These are phyloP conservation scores for Graphilbum sp. DNA, from an alignment of 2,329 filamentous ascomycete genomes.

Conservation along the genomic window DNA sequence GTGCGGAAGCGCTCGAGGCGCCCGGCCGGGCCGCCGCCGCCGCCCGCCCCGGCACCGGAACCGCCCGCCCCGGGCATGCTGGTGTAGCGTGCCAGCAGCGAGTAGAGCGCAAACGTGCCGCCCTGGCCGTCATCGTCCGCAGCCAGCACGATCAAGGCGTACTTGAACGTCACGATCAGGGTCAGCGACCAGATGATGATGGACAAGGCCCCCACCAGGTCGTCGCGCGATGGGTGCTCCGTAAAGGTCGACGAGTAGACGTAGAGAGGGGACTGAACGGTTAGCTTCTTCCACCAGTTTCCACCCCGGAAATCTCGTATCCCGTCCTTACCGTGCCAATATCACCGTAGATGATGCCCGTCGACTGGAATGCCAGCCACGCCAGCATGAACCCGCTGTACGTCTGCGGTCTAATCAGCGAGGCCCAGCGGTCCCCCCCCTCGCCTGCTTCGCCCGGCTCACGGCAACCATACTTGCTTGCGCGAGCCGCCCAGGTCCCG, in stretches of 20 bases:
- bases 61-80: slow-evolving; percentile 30
- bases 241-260: slow-evolving; percentile 54
- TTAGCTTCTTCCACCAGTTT: background rate
- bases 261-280: slow-evolving; percentile 36
- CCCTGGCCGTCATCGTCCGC: slow-evolving; percentile 59
- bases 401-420: slow-evolving; percentile 8
- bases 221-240: slow-evolving; percentile 33
- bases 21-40: slow-evolving; percentile 21
- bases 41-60: background rate
- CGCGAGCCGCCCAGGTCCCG: slow-evolving; percentile 5
- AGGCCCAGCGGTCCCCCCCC: background rate
- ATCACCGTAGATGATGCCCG: slow-evolving; percentile 53
- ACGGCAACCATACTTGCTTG: slow-evolving; percentile 9
- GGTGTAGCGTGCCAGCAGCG: slow-evolving; percentile 42
- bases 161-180: slow-evolving; percentile 54
- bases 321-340: slow-evolving; percentile 32
- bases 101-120: slow-evolving; percentile 53
- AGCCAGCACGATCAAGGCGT: slow-evolving; percentile 45
- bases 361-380: slow-evolving; percentile 46
- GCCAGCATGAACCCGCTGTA: slow-evolving; percentile 11
- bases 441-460: background rate
- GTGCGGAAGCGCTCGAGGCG: slow-evolving; percentile 43
- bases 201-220: slow-evolving; percentile 48
- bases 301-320: background rate
- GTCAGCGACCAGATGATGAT: slow-evolving; percentile 55